Percentiles rank a stretch among this genome's conserved stretches.
These are phyloP conservation scores for Pseudogymnoascus sp. DNA, from an alignment of 2,329 filamentous ascomycete species.

Conservation along the genomic window DNA sequence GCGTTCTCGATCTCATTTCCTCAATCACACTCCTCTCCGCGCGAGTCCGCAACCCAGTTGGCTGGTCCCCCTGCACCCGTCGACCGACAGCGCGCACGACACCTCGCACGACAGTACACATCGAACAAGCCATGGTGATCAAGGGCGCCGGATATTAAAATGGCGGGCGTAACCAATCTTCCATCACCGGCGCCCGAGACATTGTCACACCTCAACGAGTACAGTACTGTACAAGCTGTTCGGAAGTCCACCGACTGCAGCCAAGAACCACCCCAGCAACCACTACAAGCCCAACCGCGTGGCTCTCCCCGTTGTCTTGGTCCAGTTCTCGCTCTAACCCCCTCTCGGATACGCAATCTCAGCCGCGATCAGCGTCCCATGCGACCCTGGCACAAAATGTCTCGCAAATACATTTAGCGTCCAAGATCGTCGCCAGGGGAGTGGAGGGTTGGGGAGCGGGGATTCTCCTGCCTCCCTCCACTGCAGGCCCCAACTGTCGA, in stretches of 20 bases:
- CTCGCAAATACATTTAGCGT: neutral
- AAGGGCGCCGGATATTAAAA: neutral
- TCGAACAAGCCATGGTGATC: neutral
- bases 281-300: slow-evolving; percentile 1
- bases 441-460: slow-evolving; percentile 1
- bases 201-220: neutral
- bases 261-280: neutral
- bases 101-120: neutral
- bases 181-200: neutral
- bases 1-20: neutral
- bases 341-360: neutral
- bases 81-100: neutral
- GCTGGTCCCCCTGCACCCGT: neutral
- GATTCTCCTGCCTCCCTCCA: neutral
- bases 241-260: neutral
- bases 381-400: slow-evolving; percentile 3
- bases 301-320: neutral
- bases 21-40: neutral
- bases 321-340: neutral
- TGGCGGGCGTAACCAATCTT: neutral
- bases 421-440: slow-evolving; percentile 3
- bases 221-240: neutral
- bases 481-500: neutral
- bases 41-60: neutral
- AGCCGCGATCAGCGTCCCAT: neutral